Evolutionary conservation across 345 rosid genomes (phyloP), one percentile per base, ranked within the genome.

Genomic region (Abelmoschus esculentus): DNA sequence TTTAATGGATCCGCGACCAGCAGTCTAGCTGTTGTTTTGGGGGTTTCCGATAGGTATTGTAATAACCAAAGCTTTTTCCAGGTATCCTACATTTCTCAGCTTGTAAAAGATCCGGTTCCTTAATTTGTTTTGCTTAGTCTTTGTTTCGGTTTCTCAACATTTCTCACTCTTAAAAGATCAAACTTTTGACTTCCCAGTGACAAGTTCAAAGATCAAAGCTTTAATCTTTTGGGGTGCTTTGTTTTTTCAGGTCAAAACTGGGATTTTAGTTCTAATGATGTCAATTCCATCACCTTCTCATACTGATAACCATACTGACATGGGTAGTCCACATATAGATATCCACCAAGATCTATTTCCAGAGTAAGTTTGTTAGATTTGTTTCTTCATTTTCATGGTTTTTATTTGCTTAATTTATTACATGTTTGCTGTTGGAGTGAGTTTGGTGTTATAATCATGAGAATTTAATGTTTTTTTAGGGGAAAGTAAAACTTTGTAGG

Each of bases 261-360:
- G 28, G 5, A 42, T 4, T 42, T 40, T 15, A 42, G 65, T n/a
- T 58, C 26, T 40, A 29, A 70, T 57, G 54, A 44, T 58, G 72
- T 70, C 72, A 58, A 70, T 36, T 59, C 52, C 62, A 11, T 57
- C 72, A 26, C 65, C 72, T 69, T 12, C 72, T 5, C 64, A 69
- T 18, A 38, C 4, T 15, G 69, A 66, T 14, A n/a, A 29, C 57
- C 70, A 58, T 29, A 8, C 40, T 66, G 42, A 66, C 28, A 9
- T 49, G 44, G 26, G 10, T 19, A 65, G 54, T 65, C 55, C 68
- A 18, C 71, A 40, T 15, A 56, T 69, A 2, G 63, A 54, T 69
- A 19, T 69, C 19, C 52, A 26, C n/a, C 52, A 70, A 2, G 72
- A 70, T 57, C 72, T 70, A 11, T 70, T 57, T 44, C 52, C 72